Evolutionary conservation across 306 rosid species (phyloP), one percentile per base, ranked within the genome.

Genomic region (Crotalaria pallida): DNA sequence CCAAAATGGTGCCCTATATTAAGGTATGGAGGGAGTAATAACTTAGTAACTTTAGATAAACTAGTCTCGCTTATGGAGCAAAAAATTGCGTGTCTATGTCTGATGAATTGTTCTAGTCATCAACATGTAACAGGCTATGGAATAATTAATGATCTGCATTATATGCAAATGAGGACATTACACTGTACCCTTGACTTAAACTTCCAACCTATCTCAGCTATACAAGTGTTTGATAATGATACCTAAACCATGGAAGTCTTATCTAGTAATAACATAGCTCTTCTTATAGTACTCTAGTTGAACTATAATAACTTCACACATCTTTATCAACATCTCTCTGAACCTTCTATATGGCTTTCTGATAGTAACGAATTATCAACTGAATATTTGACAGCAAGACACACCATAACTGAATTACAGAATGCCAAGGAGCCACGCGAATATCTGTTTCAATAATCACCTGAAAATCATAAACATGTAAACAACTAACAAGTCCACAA

Each of bases 401-500:
- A 63, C 68, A 19, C 36, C 50, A 19, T 29, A 71, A n/a, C 61
- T 34, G 59, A 48, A 27, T 65, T 2, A 22, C 19, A 19, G 72
- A 11, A 33, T 48, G 31, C 58, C 44, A 1, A n/a, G 11, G 50
- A 68, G 40, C 53, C 74, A 69, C 64, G 36, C 21, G 63, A 36
- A 69, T 38, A 69, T 50, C 72, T 67, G 31, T 36, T 23, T 11
- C 60, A 49, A 50, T 12, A 33, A 49, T 68, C 40, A 69, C 38
- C 59, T 45, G 16, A 31, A 60, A 72, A 59, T 6, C 41, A 53
- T 53, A 7, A 12, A 45, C 22, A 29, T 44, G 24, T 11, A n/a
- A 29, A 7, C n/a, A 29, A 1, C 5, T 27, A 27, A 18, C 53
- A 62, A 50, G 51, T 49, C 52, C 64, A 73, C 6, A 62, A 10